These are phyloP conservation scores for Arxiozyma bovina DNA, from an alignment of 1,139 yeast genomes.

Conservation along the genomic window DNA sequence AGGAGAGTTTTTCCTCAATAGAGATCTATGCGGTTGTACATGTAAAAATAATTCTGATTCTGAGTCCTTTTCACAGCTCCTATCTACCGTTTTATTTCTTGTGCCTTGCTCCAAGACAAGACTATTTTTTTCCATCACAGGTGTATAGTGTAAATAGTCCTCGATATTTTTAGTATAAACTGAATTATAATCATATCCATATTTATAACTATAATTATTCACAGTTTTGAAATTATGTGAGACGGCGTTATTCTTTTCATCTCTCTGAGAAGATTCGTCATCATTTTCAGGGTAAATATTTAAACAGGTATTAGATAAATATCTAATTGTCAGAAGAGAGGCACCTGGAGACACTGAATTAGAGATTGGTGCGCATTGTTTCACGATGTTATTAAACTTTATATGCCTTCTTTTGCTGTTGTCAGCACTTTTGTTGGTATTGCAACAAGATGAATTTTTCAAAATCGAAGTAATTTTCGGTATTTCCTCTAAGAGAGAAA, in stretches of 20 bases:
- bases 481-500: background rate
- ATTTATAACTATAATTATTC: slow-evolving; percentile 71
- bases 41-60: background rate
- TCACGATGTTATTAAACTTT: slow-evolving; percentile 84
- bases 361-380: slow-evolving; percentile 69
- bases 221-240: slow-evolving; percentile 66
- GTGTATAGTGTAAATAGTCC: slow-evolving; percentile 13
- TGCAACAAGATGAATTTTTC: background rate
- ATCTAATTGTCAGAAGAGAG: slow-evolving; percentile 2
- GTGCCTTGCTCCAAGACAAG: background rate
- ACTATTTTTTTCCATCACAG: slow-evolving; percentile 31
- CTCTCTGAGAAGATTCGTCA: slow-evolving; percentile 18
- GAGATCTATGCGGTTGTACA: slow-evolving; percentile 4
- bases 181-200: slow-evolving; percentile 81
- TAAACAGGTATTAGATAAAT: slow-evolving; percentile 5
- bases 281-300: slow-evolving; percentile 15
- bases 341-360: slow-evolving; percentile 1
- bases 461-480: slow-evolving; percentile 1
- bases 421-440: background rate
- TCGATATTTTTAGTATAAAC: slow-evolving; percentile 52
- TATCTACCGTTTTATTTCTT: background rate
- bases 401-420: slow-evolving; percentile 42
- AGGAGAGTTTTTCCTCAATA: slow-evolving; percentile 5
- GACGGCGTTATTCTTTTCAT: slow-evolving; percentile 36
- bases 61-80: background rate